Percentiles rank a stretch among this genome's conserved stretches.
Evolutionary conservation across 129 eudicot genomes (phyloP).

Genomic region (Gnaphalium uliginosum): DNA sequence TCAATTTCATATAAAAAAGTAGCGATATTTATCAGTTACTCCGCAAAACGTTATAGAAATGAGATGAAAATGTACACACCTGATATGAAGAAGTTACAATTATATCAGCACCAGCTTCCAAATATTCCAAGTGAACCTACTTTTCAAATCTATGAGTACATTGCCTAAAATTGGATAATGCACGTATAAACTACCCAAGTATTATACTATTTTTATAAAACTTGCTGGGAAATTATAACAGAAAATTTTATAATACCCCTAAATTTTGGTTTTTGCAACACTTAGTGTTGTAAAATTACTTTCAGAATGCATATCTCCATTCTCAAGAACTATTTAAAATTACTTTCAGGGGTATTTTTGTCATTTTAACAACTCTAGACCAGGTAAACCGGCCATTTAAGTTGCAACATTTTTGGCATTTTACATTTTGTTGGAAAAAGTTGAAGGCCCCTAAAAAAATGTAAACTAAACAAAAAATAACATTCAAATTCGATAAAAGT

Average conservation of each 20-base stretch:
- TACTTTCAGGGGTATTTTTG: not conserved
- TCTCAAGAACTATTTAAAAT: too few relatives aligned
- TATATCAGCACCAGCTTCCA: conserved; percentile 93
- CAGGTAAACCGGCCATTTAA: too few relatives aligned
- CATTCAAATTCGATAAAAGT: too few relatives aligned
- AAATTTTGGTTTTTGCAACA: too few relatives aligned
- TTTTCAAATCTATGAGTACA: conserved; percentile 1
- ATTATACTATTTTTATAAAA: too few relatives aligned
- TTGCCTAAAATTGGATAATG: not conserved
- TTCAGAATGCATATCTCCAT: too few relatives aligned
- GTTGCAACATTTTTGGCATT: not conserved
- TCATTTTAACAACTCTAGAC: not conserved
- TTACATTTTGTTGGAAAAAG: too few relatives aligned
- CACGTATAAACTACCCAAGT: not conserved
- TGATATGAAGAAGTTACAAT: conserved; percentile 90
- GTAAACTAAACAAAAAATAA: too few relatives aligned
- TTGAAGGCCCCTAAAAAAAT: too few relatives aligned
- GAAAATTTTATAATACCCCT: too few relatives aligned
- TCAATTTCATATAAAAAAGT: not conserved
- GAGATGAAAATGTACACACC: conserved; percentile 40
- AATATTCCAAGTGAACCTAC: conserved; percentile 83
- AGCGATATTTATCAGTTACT: not conserved
- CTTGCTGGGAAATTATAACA: too few relatives aligned
- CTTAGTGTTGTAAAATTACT: too few relatives aligned
- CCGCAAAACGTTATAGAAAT: not conserved